Evolutionary conservation across 306 rosid genomes (phyloP).

Genomic region (Ceratonia siliqua): DNA sequence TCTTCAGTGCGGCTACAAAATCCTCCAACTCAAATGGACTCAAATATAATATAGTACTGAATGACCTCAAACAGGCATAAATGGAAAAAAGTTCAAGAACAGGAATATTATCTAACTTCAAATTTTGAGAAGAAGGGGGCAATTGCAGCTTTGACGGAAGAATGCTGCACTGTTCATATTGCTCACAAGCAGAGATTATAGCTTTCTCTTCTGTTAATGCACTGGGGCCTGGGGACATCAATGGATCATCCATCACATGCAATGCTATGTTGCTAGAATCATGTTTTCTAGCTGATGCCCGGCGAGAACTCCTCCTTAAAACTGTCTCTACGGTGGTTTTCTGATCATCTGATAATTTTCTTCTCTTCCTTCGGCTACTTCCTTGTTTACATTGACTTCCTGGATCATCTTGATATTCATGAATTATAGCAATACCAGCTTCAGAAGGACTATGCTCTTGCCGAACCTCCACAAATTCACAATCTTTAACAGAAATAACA

Average conservation of each 20-base stretch:
- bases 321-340: conserved; percentile 52
- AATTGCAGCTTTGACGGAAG: conserved; percentile 59
- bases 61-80: conserved; percentile 81
- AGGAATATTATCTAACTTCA: conserved; percentile 71
- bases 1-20: conserved; percentile 68
- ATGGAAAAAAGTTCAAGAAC: conserved; percentile 85
- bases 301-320: conserved; percentile 94
- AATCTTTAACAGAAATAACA: conserved; percentile 35
- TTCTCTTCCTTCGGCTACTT: conserved; percentile 64
- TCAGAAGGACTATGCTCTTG: conserved; percentile 53
- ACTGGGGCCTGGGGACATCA: conserved; percentile 55
- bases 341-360: conserved; percentile 46
- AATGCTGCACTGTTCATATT: conserved; percentile 44
- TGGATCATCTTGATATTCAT: conserved; percentile 45
- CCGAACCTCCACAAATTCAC: conserved; percentile 40
- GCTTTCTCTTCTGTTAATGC: conserved; percentile 64
- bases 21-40: conserved; percentile 96
- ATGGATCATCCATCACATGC: conserved; percentile 44
- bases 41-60: conserved; percentile 81
- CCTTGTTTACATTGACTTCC: conserved; percentile 50
- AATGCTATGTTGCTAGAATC: conserved; percentile 26
- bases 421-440: conserved; percentile 41
- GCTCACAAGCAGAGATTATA: conserved; percentile 39
- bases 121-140: conserved; percentile 80
- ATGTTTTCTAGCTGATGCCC: conserved; percentile 59